A percentile compares a stretch with the other conserved stretches of the same genome.
Evolutionary conservation across 192 early-diverging fungal genomes (phyloP).

Genomic region (Podila epigama): DNA sequence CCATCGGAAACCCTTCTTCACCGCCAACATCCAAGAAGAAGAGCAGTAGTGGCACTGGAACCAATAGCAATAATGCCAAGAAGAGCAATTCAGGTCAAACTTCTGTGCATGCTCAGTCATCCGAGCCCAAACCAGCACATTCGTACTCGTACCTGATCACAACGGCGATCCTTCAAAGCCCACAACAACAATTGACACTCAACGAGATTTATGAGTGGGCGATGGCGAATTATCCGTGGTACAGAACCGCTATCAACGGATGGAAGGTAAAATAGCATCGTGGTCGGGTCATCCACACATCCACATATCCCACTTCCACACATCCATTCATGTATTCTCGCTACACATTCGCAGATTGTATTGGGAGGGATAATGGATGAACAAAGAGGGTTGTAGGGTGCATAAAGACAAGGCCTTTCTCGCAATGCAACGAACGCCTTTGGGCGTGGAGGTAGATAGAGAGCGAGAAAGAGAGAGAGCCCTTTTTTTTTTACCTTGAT

Average conservation of each 20-base stretch:
- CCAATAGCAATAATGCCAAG: neutral
- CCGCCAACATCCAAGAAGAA: neutral
- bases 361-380: too few species aligned
- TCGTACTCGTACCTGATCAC: conserved; percentile 88
- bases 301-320: neutral
- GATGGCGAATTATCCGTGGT: conserved; percentile 81
- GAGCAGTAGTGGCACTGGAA: neutral
- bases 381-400: too few species aligned
- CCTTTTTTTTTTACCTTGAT: too few species aligned
- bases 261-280: conserved; percentile 58
- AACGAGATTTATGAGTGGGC: conserved; percentile 90
- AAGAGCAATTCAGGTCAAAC: too few species aligned
- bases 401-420: too few species aligned
- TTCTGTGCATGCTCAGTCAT: conserved; percentile 23
- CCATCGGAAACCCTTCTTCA: neutral
- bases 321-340: neutral
- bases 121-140: conserved; percentile 72
- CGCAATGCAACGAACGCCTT: too few species aligned
- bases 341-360: neutral
- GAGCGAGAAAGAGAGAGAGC: too few species aligned
- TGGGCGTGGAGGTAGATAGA: too few species aligned
- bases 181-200: conserved; percentile 78
- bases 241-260: conserved; percentile 72
- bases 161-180: conserved; percentile 74
- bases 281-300: neutral